These are phyloP conservation scores for Dactylorhiza incarnata DNA, from an alignment of 106 monocot species.

Conservation along the genomic window DNA sequence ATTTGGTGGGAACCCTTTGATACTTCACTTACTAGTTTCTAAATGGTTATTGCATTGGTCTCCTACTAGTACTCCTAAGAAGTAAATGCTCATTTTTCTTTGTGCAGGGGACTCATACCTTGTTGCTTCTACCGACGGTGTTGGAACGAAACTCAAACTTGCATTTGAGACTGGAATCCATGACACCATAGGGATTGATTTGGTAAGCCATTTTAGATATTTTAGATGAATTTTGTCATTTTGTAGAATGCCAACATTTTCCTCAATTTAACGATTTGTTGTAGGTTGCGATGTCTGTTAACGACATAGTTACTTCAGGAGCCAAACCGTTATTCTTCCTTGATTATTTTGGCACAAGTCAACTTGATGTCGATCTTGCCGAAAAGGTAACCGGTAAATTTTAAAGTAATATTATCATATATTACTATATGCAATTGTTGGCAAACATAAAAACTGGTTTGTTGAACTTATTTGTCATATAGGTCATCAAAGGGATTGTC, in stretches of 20 bases:
- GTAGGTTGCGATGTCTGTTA: constrained; percentile 98
- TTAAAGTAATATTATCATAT: neutral
- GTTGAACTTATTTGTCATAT: neutral
- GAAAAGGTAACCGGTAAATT: constrained; percentile 47
- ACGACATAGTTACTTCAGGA: constrained; percentile 96
- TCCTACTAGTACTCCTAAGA: neutral
- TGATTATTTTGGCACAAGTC: constrained; percentile 89
- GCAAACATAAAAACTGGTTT: neutral
- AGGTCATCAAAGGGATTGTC: constrained; percentile 95
- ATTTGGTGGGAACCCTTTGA: neutral
- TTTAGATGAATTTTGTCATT: neutral
- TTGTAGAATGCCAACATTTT: constrained; percentile 1
- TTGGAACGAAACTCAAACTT: constrained; percentile 95
- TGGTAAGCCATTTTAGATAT: constrained; percentile 34
- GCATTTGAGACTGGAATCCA: constrained; percentile 97
- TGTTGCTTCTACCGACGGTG: constrained; percentile 96
- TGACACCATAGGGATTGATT: constrained; percentile 92
- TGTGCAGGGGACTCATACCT: constrained; percentile 84
- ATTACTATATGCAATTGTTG: neutral
- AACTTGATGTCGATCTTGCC: constrained; percentile 93
- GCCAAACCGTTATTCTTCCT: constrained; percentile 94
- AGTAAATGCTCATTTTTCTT: neutral
- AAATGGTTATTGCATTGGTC: neutral
- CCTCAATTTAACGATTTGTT: neutral
- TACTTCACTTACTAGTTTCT: neutral